phyloP scores from a whole-genome alignment of 2,329 filamentous ascomycete species.

The Xylaria sp. region DNA sequence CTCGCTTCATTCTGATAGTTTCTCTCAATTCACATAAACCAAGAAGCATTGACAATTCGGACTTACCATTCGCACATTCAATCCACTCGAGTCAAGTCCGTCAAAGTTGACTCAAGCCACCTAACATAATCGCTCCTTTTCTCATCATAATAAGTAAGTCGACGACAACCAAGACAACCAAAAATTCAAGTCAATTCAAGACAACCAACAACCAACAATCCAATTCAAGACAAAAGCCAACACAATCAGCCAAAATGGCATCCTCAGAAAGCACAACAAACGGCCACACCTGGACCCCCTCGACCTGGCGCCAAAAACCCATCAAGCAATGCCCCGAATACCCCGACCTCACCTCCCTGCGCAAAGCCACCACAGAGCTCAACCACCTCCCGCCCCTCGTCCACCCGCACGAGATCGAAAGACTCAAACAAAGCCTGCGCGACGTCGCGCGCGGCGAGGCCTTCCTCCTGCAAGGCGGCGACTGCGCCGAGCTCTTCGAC shows the following conservation, averaged over 20 bases:
- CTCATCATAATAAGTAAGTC: too few relatives aligned
- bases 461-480: conserved; percentile 91
- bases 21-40: too few relatives aligned
- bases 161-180: too few relatives aligned
- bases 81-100: too few relatives aligned
- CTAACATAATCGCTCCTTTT: too few relatives aligned
- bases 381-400: conserved; percentile 69
- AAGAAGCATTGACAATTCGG: too few relatives aligned
- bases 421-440: conserved; percentile 69
- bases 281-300: conserved; percentile 47
- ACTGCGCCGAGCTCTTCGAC: conserved; percentile 95
- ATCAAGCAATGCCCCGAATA: conserved; percentile 74
- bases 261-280: conserved; percentile 13
- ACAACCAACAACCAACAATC: too few relatives aligned
- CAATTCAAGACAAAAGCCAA: too few relatives aligned
- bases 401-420: conserved; percentile 72
- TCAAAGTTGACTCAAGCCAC: too few relatives aligned
- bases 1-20: too few relatives aligned
- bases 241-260: conserved; percentile 11
- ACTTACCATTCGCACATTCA: too few relatives aligned
- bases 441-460: conserved; percentile 88
- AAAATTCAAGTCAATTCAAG: too few relatives aligned
- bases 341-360: conserved; percentile 54
- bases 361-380: conserved; percentile 59
- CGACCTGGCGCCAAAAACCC: conserved; percentile 71